Base-by-base conservation (phyloP, 1,139 yeast genomes). In the Pichia inconspicua region DNA sequence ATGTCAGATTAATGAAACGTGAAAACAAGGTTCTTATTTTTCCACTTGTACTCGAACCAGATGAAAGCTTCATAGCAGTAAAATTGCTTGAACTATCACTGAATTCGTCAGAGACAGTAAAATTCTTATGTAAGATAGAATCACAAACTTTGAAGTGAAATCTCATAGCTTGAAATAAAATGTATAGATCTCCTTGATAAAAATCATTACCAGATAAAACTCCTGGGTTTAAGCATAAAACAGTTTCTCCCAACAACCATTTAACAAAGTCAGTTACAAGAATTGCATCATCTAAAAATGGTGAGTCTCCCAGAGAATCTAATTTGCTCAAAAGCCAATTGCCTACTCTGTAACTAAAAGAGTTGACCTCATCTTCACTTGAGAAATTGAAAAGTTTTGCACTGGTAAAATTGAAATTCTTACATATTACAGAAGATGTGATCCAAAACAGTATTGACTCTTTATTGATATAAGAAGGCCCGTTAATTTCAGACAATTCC, bases 401-500 rank as follows among this genome's bases (percentile, higher is more conserved):
- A 47, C 25, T 52, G 10, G 52, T 55, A 8, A 68, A 58, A 37
- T 66, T 67, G 36, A 68, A 62, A 3, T 59, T 61, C 35, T 63
- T 62, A 11, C 73, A 68, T 7, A 75, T 56, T n/a, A 63, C 62
- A 25, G 69, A 61, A 8, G 77, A 54, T 0, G 70, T 58, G 46
- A 69, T 62, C 89, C 90, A 83, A 51, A 82, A 77, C 17, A 61
- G 57, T 42, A 78, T 66, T 8, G 84, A 68, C 47, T 73, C 76
- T 42, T 73, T 66, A 46, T 71, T 67, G 1, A 81, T 49, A 1
- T 50, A 35, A 1, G 63, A 58, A 0, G 92, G 90, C 0, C 90
- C 90, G 57, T 74, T 75, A 1, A 79, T 66, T 41, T 77, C 82
- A 0, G 85, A 66, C 14, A 77, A 61, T 41, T 80, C 84, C 40